Evolutionary conservation across 192 early-diverging fungal species (phyloP), one percentile per base, ranked within the genome.

Genomic region (Geranomyces variabilis): DNA sequence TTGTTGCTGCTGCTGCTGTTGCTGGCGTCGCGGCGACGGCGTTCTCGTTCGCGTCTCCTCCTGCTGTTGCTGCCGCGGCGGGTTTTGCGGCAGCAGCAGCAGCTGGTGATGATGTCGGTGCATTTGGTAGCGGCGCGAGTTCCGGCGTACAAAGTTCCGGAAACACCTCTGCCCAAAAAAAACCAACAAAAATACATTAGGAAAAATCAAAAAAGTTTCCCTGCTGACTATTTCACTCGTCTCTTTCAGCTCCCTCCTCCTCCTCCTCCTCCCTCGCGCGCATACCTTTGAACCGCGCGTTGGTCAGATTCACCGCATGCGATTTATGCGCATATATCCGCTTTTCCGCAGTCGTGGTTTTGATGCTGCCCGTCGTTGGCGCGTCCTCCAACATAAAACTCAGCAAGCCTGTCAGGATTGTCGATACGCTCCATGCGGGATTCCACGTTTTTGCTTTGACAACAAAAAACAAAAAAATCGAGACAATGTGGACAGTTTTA

Each of bases 371-470:
- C 9, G 97, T 96, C 7, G 96, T 98, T 8, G 80, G 75, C 19
- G 89, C 89, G 69, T 97, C 95, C 61, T 99, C 95, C 58, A 95
- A 92, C 97, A 99, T 99, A 76, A 99, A 99, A 56, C 91, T 93
- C 46, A 99, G 80, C 64, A 98, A 79, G 13, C 97, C 97, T 57
- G 91, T 98, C 45, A 99, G 80, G 61, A 99, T 98, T 0, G 97
- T 99, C 9, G 94, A 77, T 12, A 99, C 97, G 62, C 91, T 93
- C 97, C 97, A 98, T 58, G 93, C 91, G 7, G 96, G 96, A 72
- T 98, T 99, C 96, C 96, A 99, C 36, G 91, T 81, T 64, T 69
- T 74, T 22, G 81, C 76, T 86, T 41, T 4, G 29, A 51, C 46
- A 45, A 31, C 1, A 60, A 60, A 28, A 60, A 28, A 24, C 60